Base-by-base conservation (phyloP, 176 grass and related monocot species). In the Oryza longistaminata region DNA sequence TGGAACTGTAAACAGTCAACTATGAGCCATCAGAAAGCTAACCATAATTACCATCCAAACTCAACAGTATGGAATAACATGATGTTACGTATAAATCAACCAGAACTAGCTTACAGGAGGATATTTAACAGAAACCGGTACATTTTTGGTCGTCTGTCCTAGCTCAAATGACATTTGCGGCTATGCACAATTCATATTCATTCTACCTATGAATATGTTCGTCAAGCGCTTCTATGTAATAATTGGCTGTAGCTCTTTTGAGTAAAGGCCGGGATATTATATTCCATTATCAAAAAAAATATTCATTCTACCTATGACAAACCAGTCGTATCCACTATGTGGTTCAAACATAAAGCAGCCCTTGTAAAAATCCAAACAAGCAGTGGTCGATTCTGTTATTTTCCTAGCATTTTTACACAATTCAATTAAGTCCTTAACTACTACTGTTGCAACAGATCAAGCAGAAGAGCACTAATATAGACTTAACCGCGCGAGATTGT, bases 1-100 rank as follows among this genome's bases (percentile, higher is more conserved):
- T 92, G 91, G 88, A 98, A 98, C 96, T 98, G 77, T 77, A 95
- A 66, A 58, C 78, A 83, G 75, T 75, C 42, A 76, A 78, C 58
- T 62, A 83, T 81, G 22, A 46, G 74, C 27, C 53, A 75, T 81
- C n/a, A 91, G 55, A 79, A 76, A 71, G 68, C 45, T 58, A 65
- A 89, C 40, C 7, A 58, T 74, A 65, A 11, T 71, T 76, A 86
- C 17, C 21, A 71, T 42, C 52, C 72, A 87, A 66, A 69, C 16
- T 44, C 17, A 81, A 64, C 13, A 40, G 34, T 25, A 70, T 11
- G 17, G 14, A 44, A 43, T 1, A 87, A 86, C 7, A 86, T 11
- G 11, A 82, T 14, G 5, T 65, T 68, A 11, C 22, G 50, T 90
- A 60, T 43, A 37, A 60, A 29, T 62, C 7, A 85, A 42, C 16